phyloP scores from a whole-genome alignment of 352 stramenopile genomes.

The Globisporangium paroecandrum region DNA sequence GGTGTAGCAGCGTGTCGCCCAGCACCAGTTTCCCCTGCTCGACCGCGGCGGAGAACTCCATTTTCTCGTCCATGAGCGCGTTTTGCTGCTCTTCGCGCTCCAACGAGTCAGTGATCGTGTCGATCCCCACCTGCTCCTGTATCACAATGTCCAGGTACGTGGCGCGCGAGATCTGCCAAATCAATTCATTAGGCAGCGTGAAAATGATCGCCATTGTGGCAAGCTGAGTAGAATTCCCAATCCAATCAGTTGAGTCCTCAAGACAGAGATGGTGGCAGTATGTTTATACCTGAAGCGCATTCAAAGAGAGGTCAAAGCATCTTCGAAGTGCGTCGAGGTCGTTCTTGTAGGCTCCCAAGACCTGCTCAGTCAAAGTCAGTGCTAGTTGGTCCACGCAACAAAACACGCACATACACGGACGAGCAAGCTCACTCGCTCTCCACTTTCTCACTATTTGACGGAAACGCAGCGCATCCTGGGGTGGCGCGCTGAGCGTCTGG shows the following conservation, averaged over 20 bases:
- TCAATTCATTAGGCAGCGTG: background rate
- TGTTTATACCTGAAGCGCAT: conserved; percentile 40
- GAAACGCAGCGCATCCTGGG: conserved; percentile 50
- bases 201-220: background rate
- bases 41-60: conserved; percentile 68
- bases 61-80: conserved; percentile 66
- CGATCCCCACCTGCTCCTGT: conserved; percentile 50
- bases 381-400: background rate
- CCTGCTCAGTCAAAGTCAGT: conserved; percentile 19
- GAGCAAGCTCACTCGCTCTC: background rate
- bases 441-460: conserved; percentile 39
- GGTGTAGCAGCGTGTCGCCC: conserved; percentile 70
- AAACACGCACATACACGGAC: conserved; percentile 7
- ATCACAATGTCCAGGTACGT: conserved; percentile 77
- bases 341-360: conserved; percentile 44
- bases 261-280: background rate
- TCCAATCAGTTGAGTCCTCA: background rate
- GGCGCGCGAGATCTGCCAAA: conserved; percentile 53
- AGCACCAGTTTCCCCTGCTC: conserved; percentile 55
- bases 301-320: conserved; percentile 43
- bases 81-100: conserved; percentile 44
- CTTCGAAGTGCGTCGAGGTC: conserved; percentile 37
- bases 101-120: conserved; percentile 56
- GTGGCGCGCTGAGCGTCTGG: conserved; percentile 55
- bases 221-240: background rate